Evolutionary conservation across 805 yeast genomes (phyloP), one percentile per base, ranked within the genome.

Genomic region (Tetrapisispora fleetii): DNA sequence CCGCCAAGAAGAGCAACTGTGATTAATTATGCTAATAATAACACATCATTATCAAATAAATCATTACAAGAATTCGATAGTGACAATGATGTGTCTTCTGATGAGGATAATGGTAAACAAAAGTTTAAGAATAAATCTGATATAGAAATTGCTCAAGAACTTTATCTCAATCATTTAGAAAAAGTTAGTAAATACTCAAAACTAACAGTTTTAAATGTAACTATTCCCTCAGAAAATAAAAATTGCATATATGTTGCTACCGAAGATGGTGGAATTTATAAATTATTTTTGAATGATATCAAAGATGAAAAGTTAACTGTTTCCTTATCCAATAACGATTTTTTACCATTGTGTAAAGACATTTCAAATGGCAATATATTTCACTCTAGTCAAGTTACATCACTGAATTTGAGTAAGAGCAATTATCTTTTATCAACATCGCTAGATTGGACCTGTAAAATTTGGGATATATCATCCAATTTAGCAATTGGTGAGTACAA

Each of bases 261-360:
- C 16, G 62, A 57, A 40, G 62, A 59, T 36, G 65, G 65, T 18
- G 63, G 60, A 4, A 59, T 62, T 17, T 62, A 59, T 50, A 59
- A 54, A 45, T 30, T 61, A 14, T 19, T 42, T 2, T 42, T 54
- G 17, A 40, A 43, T 4, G 52, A 54, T 22, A 36, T 52, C 4
- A 40, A 45, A 2, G 43, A 43, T 6, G 37, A 46, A 4, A 40
- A 42, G 9, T 32, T 55, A 38, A 36, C 41, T 14, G 28, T 58
- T 8, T 48, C 48, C 4, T 37, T 40, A 19, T 30, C 46, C 4
- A 61, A 61, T 42, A 57, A 58, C 40, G 59, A 57, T 10, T 60
- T 61, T 33, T 38, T 58, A 19, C 64, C 65, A 7, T 32, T 11
- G 16, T 9, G 17, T 4, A 13, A 22, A 22, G 44, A n/a, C 2